phyloP scores from a whole-genome alignment of 257 asterid species.

The Forsythia viridissima region DNA sequence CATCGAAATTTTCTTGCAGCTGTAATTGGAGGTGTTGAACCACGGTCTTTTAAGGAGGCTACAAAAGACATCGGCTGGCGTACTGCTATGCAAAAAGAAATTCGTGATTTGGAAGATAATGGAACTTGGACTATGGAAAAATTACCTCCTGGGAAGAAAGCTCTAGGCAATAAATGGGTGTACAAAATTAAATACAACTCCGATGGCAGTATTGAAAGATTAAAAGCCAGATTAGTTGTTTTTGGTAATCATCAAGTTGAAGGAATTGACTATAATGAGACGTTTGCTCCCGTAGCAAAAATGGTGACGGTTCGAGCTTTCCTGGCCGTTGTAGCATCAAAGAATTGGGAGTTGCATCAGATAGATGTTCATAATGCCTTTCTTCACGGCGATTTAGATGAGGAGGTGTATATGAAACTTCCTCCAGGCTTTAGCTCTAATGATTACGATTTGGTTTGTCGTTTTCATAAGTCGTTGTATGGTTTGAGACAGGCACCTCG shows the following conservation, averaged over 20 bases:
- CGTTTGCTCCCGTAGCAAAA: not conserved
- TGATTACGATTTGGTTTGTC: not conserved
- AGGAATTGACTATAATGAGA: slow-evolving; percentile 18
- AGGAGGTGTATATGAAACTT: slow-evolving; percentile 17
- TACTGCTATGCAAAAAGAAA: not conserved
- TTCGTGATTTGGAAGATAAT: slow-evolving; percentile 8
- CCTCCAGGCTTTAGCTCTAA: not conserved
- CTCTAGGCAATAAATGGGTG: slow-evolving; percentile 15
- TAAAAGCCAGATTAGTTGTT: not conserved
- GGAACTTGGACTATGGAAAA: not conserved
- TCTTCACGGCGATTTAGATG: not conserved
- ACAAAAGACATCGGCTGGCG: not conserved
- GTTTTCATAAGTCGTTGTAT: not conserved
- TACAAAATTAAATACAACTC: slow-evolving; percentile 17
- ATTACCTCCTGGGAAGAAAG: slow-evolving; percentile 1
- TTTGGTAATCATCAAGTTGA: slow-evolving; percentile 4
- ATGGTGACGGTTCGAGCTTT: slow-evolving; percentile 6
- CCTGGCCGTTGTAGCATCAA: not conserved
- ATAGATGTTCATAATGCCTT: slow-evolving; percentile 23
- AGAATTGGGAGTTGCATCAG: slow-evolving; percentile 17
- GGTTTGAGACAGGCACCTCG: not conserved
- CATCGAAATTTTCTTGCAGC: slow-evolving; percentile 12
- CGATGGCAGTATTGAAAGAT: not conserved
- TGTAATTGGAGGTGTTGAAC: not conserved
- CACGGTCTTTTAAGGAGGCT: not conserved